Evolutionary conservation across 1,284 basidiomycete species (phyloP).

Genomic region (Trichosporon sp.): DNA sequence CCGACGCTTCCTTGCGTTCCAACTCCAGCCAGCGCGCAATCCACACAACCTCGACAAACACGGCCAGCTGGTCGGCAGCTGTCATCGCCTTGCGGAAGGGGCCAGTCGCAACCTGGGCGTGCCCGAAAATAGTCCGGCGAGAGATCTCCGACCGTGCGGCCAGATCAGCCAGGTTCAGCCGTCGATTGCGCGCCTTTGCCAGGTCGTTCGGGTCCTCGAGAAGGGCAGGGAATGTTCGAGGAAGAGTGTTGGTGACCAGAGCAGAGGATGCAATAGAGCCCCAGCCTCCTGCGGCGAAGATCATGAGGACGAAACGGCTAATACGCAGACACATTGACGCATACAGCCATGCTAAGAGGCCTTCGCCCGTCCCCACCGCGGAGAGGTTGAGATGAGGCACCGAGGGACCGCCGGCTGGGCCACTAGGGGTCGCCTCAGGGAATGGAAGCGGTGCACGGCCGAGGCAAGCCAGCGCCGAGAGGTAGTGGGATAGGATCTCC

Average conservation of each 20-base stretch:
- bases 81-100: slow-evolving; percentile 79
- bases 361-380: slow-evolving; percentile 37
- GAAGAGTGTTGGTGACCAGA: slow-evolving; percentile 58
- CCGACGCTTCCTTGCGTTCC: slow-evolving; percentile 73
- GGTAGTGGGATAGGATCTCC: slow-evolving; percentile 39
- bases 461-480: slow-evolving; percentile 35
- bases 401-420: slow-evolving; percentile 16
- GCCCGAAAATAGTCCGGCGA: slow-evolving; percentile 60
- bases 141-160: slow-evolving; percentile 62
- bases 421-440: slow-evolving; percentile 16
- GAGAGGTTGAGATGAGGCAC: slow-evolving; percentile 20
- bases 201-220: slow-evolving; percentile 8
- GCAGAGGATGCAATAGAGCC: slow-evolving; percentile 69
- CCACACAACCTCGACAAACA: slow-evolving; percentile 64
- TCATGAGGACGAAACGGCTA: slow-evolving; percentile 53
- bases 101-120: slow-evolving; percentile 66
- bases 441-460: slow-evolving; percentile 35
- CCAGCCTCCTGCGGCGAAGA: slow-evolving; percentile 84
- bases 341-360: slow-evolving; percentile 44
- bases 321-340: slow-evolving; percentile 39
- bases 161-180: slow-evolving; percentile 55
- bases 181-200: slow-evolving; percentile 46
- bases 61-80: slow-evolving; percentile 63
- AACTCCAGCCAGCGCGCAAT: slow-evolving; percentile 73
- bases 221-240: slow-evolving; percentile 48